Conservation (phyloP, 352 stramenopile genomes). For the Thraustochytrium striatum region DNA sequence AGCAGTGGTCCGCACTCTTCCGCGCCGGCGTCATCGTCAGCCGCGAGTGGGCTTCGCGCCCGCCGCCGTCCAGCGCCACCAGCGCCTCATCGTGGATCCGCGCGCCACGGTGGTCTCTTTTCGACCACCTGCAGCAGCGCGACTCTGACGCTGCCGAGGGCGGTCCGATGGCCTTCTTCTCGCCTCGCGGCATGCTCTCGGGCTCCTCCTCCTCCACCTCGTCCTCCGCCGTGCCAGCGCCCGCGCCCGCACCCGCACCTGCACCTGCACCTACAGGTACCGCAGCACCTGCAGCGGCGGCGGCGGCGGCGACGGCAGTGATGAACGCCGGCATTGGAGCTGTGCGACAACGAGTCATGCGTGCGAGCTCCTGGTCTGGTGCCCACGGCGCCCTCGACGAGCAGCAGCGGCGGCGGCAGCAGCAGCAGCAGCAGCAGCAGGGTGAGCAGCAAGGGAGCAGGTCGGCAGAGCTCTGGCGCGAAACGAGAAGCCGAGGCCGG, state of each 20-base stretch:
- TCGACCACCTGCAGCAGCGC: background rate
- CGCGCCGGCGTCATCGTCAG: slow-evolving; percentile 8
- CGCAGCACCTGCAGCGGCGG: background rate
- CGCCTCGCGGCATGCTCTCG: background rate
- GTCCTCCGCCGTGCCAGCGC: background rate
- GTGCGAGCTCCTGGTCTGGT: too few species aligned
- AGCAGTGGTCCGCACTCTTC: slow-evolving; percentile 32
- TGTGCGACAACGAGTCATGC: too few species aligned
- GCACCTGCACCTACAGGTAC: background rate
- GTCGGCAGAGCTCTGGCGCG: too few species aligned
- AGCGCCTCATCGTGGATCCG: background rate
- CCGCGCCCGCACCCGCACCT: background rate
- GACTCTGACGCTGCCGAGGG: background rate
- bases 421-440: too few species aligned
- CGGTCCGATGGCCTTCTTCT: background rate
- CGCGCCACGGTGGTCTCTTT: background rate
- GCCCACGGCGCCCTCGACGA: too few species aligned
- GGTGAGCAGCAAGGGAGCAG: too few species aligned
- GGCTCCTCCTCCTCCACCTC: background rate
- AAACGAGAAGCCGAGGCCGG: too few species aligned
- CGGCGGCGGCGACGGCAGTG: too few species aligned
- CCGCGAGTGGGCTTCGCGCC: background rate
- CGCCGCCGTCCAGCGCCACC: background rate
- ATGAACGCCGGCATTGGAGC: too few species aligned
- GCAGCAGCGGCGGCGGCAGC: too few species aligned